A percentile compares a stretch with the other conserved stretches of the same genome.
Evolutionary conservation across 768 basidiomycete genomes (phyloP).

Genomic region (Leccinum disarticulatum): DNA sequence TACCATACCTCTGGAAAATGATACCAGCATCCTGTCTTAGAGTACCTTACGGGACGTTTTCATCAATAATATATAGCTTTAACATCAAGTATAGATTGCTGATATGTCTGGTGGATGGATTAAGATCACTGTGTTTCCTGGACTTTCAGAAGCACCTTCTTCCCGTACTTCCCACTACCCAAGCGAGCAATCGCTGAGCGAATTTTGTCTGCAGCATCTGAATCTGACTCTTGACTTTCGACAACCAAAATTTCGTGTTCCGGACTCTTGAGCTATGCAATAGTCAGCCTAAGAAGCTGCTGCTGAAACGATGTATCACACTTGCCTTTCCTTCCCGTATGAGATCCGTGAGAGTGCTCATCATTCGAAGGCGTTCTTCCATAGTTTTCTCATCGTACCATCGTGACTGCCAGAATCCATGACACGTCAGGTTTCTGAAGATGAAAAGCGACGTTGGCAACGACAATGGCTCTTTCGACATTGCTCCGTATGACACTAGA

Average conservation of each 20-base stretch:
- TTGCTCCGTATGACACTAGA: conserved; percentile 86
- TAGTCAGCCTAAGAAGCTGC: conserved; percentile 6
- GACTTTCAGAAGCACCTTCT: conserved; percentile 48
- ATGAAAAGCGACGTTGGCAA: conserved; percentile 80
- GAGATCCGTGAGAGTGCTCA: conserved; percentile 50
- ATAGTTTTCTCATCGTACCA: conserved; percentile 59
- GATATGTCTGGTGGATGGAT: neutral
- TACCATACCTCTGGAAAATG: conserved; percentile 41
- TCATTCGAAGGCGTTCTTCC: conserved; percentile 50
- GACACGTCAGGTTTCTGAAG: conserved; percentile 76
- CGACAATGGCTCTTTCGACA: conserved; percentile 80
- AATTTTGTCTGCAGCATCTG: conserved; percentile 35
- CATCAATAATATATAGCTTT: neutral
- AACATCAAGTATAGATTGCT: neutral
- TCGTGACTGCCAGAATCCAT: conserved; percentile 77
- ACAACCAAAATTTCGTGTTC: conserved; percentile 68
- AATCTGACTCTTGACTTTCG: conserved; percentile 37
- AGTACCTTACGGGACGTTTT: neutral
- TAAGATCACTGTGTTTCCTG: conserved; percentile 28
- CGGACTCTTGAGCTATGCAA: conserved; percentile 59
- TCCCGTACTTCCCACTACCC: conserved; percentile 41
- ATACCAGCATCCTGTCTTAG: neutral
- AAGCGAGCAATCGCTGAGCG: conserved; percentile 34
- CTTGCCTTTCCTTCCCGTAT: conserved; percentile 55
- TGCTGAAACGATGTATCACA: neutral